Evolutionary conservation across 2,329 filamentous ascomycete species (phyloP).

Genomic region (Nothopassalora personata): DNA sequence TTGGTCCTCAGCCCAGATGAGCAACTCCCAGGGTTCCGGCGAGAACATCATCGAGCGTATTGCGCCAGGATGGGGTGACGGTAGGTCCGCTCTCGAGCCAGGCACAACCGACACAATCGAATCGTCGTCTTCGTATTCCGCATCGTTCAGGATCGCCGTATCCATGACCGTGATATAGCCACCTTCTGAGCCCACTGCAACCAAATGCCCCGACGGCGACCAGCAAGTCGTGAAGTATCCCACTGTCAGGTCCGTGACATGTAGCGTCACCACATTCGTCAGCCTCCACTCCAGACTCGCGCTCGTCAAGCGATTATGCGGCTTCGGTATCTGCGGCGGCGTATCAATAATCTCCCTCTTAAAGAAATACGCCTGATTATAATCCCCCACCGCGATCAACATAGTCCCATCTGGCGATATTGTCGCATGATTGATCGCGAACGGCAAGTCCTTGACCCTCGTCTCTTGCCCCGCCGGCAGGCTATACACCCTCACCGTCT

Average conservation of each 20-base stretch:
- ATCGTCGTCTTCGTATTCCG: conserved; percentile 45
- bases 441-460: conserved; percentile 67
- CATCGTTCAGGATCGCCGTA: conserved; percentile 39
- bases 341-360: conserved; percentile 41
- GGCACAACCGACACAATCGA: conserved; percentile 70
- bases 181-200: conserved; percentile 75
- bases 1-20: conserved; percentile 91
- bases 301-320: conserved; percentile 34
- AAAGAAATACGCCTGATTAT: conserved; percentile 81
- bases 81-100: conserved; percentile 64
- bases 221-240: conserved; percentile 76
- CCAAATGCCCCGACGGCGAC: conserved; percentile 63
- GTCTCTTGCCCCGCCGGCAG: conserved; percentile 63
- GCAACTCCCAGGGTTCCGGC: conserved; percentile 79
- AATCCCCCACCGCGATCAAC: conserved; percentile 80
- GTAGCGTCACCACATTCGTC: conserved; percentile 38
- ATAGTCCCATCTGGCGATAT: conserved; percentile 82
- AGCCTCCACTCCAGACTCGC: conserved; percentile 37
- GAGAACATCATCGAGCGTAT: conserved; percentile 90
- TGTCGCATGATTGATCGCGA: conserved; percentile 89
- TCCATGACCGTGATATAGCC: conserved; percentile 74
- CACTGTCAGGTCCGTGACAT: conserved; percentile 37
- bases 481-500: conserved; percentile 77
- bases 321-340: conserved; percentile 35
- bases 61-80: conserved; percentile 57